Conservation (phyloP, 805 yeast genomes). For the Diddensiella santjacobensis region DNA sequence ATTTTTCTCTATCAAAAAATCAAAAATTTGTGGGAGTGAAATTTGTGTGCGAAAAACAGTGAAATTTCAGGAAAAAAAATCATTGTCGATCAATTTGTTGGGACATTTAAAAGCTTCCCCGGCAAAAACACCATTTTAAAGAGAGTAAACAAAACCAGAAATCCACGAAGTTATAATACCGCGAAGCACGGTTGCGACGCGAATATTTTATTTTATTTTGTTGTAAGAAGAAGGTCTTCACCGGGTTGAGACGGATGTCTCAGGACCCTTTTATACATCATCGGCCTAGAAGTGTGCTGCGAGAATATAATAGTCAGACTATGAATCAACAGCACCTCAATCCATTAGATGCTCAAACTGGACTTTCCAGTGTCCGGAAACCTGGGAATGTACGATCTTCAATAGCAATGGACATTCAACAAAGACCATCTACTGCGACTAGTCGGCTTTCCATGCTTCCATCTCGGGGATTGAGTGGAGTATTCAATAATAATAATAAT, state of each 20-base stretch:
- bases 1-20: too few species aligned
- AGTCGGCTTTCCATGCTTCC: slow-evolving; percentile 20
- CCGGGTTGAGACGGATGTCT: neutral
- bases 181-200: too few species aligned
- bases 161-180: too few species aligned
- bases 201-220: too few species aligned
- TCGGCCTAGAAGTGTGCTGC: neutral
- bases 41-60: too few species aligned
- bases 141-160: too few species aligned
- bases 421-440: slow-evolving; percentile 8
- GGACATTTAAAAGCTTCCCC: too few species aligned
- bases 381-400: neutral
- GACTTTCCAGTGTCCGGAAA: neutral
- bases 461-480: slow-evolving; percentile 14
- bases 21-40: too few species aligned
- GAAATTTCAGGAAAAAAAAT: too few species aligned
- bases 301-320: slow-evolving; percentile 4
- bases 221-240: too few species aligned
- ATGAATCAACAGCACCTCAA: slow-evolving; percentile 7
- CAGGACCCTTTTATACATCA: neutral
- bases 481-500: slow-evolving; percentile 7
- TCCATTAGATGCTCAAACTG: neutral
- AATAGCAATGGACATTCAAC: neutral
- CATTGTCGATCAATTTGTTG: too few species aligned
- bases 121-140: too few species aligned